Base-by-base conservation (phyloP, 2,329 filamentous ascomycete species). In the Pseudogymnoascus sp. region DNA sequence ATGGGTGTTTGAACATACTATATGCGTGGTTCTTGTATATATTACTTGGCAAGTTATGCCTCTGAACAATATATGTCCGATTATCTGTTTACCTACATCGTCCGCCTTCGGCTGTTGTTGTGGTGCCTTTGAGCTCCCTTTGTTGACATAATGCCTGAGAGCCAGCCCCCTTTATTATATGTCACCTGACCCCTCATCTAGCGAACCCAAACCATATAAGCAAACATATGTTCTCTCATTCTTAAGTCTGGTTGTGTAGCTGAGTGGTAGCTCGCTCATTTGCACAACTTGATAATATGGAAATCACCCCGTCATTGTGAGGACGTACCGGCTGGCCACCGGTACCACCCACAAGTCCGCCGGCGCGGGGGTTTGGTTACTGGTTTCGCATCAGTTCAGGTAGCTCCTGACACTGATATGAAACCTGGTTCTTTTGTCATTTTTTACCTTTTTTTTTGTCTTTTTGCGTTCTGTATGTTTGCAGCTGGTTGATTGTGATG, bases 11-110 rank as follows among this genome's bases (percentile, higher is more conserved):
- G n/a, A 31, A 57, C 47, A 31, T 57, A 31, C 15, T 17, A 19
- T 57, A 47, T 26, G 17, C 13, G 47, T 57, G 47, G 26, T 57
- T 57, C 47, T 8, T 57, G 47, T 57, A 57, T 57, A 57, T 57
- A 33, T 57, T 57, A 31, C 26, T 11, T 57, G 47, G 47, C 26
- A 57, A 33, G n/a, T 57, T 57, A 57, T 19, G 47, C 26, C 26
- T 19, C 47, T 33, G 47, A 19, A 57, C 47, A 57, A 57, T 57
- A 57, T 57, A 57, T 31, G 47, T 57, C n/a, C 2, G 26, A 57
- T 57, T 57, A 13, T 57, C 19, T 57, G 47, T 31, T 53, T 28
- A 53, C 47, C n/a, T 26, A 13, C 26, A 6, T 53, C 10, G 47
- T 19, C n/a, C 3, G 13, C 10, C 23, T 21, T 21, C 40, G 19